Conservation (phyloP, 805 yeast genomes). For the Hanseniaspora clermontiae region DNA sequence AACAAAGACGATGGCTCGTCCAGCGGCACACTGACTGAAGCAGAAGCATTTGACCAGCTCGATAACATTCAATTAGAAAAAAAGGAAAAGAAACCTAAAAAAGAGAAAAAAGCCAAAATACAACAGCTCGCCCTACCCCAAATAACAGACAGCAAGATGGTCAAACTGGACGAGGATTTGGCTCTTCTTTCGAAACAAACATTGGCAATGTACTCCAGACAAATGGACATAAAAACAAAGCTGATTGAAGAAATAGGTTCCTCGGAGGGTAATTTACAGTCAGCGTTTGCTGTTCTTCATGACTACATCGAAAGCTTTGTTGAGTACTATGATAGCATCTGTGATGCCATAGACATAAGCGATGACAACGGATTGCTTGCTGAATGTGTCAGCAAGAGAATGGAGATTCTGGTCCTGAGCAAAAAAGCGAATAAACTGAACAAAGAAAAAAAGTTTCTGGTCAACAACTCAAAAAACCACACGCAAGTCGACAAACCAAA, state of each 20-base stretch:
- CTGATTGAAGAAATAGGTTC: not conserved
- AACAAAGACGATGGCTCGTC: not conserved
- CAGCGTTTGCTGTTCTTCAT: not conserved
- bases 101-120: not conserved
- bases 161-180: not conserved
- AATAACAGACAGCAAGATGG: not conserved
- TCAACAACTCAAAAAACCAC: not conserved
- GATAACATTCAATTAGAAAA: not conserved
- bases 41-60: not conserved
- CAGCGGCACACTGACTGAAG: not conserved
- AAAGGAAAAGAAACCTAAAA: not conserved
- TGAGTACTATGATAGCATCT: conserved; percentile 2
- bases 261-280: not conserved
- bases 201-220: not conserved
- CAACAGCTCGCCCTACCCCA: not conserved
- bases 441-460: not conserved
- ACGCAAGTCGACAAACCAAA: not conserved
- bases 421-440: not conserved
- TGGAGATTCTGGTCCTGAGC: conserved; percentile 2
- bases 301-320: not conserved
- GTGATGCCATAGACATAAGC: not conserved
- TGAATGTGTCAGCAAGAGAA: not conserved
- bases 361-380: conserved; percentile 1
- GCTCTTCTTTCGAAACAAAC: not conserved
- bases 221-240: not conserved